Evolutionary conservation across 306 rosid species (phyloP).

Genomic region (Hylodesmum podocarpum): DNA sequence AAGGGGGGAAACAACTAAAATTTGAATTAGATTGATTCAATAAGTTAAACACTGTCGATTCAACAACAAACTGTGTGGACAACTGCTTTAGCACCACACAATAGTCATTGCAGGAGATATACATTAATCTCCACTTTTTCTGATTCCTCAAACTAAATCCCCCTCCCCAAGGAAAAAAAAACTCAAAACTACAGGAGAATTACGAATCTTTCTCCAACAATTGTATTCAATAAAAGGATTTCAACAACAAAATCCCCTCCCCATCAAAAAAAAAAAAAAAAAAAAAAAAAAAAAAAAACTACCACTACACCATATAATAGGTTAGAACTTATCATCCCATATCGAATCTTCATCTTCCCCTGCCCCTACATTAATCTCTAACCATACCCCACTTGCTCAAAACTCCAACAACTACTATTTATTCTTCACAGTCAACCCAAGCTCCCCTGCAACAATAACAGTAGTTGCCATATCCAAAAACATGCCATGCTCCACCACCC

Average conservation of each 20-base stretch:
- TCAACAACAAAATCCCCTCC: background rate
- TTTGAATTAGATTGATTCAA: slow-evolving; percentile 12
- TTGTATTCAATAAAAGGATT: slow-evolving; percentile 12
- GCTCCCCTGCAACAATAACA: slow-evolving; percentile 82
- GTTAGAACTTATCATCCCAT: slow-evolving; percentile 33
- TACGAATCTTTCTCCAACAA: slow-evolving; percentile 19
- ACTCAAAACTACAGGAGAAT: slow-evolving; percentile 27
- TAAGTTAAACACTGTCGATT: slow-evolving; percentile 9
- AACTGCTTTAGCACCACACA: slow-evolving; percentile 1
- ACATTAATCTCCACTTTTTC: slow-evolving; percentile 19
- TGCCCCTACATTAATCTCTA: slow-evolving; percentile 19
- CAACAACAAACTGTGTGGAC: background rate
- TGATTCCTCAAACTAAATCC: slow-evolving; percentile 22
- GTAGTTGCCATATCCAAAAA: slow-evolving; percentile 86
- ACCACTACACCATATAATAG: slow-evolving; percentile 23
- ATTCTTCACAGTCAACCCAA: slow-evolving; percentile 65
- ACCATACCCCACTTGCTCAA: background rate
- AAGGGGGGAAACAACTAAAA: background rate
- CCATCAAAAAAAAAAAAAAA: slow-evolving; percentile 21
- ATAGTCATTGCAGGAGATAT: slow-evolving; percentile 27
- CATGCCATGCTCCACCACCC: slow-evolving; percentile 96
- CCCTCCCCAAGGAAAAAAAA: background rate
- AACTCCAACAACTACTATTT: slow-evolving; percentile 34
- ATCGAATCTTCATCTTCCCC: slow-evolving; percentile 6
- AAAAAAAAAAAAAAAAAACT: slow-evolving; percentile 19